Evolutionary conservation across 345 rosid species (phyloP), one percentile per base, ranked within the genome.

Genomic region (Sonneratia alba): DNA sequence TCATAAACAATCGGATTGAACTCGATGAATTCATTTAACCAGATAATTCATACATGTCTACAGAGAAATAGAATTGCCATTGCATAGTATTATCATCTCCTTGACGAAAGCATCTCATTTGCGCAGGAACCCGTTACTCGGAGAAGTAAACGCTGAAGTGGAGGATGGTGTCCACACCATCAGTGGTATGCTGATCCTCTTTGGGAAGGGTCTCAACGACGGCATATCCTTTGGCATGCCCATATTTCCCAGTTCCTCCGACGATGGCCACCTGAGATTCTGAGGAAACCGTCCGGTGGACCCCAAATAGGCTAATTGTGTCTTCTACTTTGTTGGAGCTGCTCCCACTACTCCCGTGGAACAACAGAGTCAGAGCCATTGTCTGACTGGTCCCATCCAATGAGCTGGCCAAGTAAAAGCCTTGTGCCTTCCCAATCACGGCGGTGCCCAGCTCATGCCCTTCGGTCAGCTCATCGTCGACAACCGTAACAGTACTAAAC

Each of bases 171-270:
- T 95, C 99, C 40, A 86, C 90, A 7, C 99, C 97, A 70, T 95
- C 99, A 0, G 97, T 92, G 21, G 83, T 84, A 72, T 89, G 98
- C 71, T 91, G 95, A 72, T 94, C 82, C 74, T 81, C 79, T 75
- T 84, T 85, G 55, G 85, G 94, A 47, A 92, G 74, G 16, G 90
- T 87, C 82, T 85, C 96, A 36, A 95, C 88, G 4, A 77, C 68
- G 0, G 92, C 96, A 65, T 90, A 89, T 81, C 97, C 98, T 76
- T 80, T 83, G 0, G 94, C 94, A 66, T 85, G 77, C 83, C 86
- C 94, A 43, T 89, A 92, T 83, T 84, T 88, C 64, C 97, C 99
- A 0, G 94, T 92, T n/a, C 99, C 99, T 11, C 97, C 99, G 3
- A 95, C 77, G 42, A 95, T 85, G 0, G 94, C 94, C 14, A 95